These are phyloP conservation scores for Aschersonia sp. DNA, from an alignment of 2,329 filamentous ascomycete species.

Conservation along the genomic window DNA sequence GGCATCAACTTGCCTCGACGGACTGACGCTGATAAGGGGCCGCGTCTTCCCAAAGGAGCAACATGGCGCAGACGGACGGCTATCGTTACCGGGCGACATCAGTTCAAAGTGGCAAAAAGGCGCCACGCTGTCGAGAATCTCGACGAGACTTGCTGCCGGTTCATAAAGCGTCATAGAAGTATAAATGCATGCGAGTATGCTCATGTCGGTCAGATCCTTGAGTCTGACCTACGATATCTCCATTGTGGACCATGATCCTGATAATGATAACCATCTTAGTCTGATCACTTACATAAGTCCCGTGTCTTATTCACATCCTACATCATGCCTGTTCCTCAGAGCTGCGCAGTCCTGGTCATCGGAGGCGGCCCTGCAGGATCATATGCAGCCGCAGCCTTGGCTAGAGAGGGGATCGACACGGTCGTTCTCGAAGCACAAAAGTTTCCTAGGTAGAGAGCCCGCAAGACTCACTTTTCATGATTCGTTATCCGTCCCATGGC, in stretches of 20 bases:
- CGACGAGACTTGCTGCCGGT: background rate
- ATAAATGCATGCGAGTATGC: too few species aligned
- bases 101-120: background rate
- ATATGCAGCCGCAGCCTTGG: conserved; percentile 6
- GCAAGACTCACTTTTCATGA: background rate
- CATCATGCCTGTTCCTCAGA: conserved; percentile 1
- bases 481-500: too few species aligned
- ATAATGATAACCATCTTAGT: too few species aligned
- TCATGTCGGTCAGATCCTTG: too few species aligned
- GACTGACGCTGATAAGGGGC: background rate
- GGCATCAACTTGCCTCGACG: background rate
- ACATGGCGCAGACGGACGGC: background rate
- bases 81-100: background rate
- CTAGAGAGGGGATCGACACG: conserved; percentile 6
- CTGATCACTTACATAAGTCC: too few species aligned
- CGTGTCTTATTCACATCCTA: background rate
- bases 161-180: too few species aligned
- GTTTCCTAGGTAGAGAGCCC: conserved; percentile 5
- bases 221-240: too few species aligned
- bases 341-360: conserved; percentile 2
- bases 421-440: conserved; percentile 7
- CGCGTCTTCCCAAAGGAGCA: background rate
- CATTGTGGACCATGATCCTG: too few species aligned
- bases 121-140: background rate
- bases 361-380: conserved; percentile 7